These are phyloP conservation scores for Boletus semigastroideus DNA, from an alignment of 1,284 basidiomycete species.

Conservation along the genomic window DNA sequence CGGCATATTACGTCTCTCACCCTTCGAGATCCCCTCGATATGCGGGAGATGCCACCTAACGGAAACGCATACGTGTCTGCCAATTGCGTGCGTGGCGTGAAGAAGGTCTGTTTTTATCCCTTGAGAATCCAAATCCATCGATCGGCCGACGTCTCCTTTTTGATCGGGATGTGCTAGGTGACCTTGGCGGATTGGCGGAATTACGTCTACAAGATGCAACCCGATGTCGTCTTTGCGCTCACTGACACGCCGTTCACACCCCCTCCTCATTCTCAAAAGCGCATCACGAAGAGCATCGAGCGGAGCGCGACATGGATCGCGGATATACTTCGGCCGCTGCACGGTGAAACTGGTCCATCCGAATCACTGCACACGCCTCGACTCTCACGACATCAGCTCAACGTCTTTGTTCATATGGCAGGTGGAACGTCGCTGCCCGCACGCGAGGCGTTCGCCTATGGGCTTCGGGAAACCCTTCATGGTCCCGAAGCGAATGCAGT, in stretches of 20 bases:
- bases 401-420: constrained; percentile 66
- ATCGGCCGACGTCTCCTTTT: neutral
- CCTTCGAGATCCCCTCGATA: constrained; percentile 64
- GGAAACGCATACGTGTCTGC: constrained; percentile 56
- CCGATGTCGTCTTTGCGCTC: constrained; percentile 71
- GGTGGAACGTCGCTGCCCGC: constrained; percentile 58
- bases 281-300: constrained; percentile 71
- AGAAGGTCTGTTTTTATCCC: constrained; percentile 48
- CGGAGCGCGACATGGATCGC: constrained; percentile 63
- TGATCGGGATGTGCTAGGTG: constrained; percentile 42
- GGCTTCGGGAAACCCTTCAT: constrained; percentile 56
- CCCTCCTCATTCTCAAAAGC: constrained; percentile 68
- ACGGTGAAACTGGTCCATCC: neutral
- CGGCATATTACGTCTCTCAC: constrained; percentile 59
- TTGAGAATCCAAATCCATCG: neutral
- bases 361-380: neutral
- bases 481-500: constrained; percentile 54
- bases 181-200: constrained; percentile 52
- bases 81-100: constrained; percentile 65
- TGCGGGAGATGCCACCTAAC: constrained; percentile 67
- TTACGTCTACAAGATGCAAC: constrained; percentile 51
- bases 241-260: constrained; percentile 66
- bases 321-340: constrained; percentile 43
- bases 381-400: constrained; percentile 30
- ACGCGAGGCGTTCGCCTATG: constrained; percentile 59